These are phyloP conservation scores for Amaranthus hypochondriacus DNA, from an alignment of 148 eudicot genomes.

Conservation along the genomic window DNA sequence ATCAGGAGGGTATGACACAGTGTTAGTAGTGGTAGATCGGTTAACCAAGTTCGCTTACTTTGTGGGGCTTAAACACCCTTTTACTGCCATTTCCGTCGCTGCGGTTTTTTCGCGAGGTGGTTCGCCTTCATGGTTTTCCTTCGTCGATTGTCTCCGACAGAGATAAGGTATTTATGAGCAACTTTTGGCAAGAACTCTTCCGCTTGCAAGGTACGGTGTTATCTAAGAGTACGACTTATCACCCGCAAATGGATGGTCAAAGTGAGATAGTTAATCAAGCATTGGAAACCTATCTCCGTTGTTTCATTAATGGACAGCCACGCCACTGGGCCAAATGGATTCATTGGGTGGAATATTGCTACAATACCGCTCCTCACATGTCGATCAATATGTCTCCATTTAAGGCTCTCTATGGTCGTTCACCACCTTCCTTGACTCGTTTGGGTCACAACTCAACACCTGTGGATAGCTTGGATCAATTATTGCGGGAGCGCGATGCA, in stretches of 20 bases:
- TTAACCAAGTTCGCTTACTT: background rate
- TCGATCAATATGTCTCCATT: background rate
- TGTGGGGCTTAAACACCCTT: background rate
- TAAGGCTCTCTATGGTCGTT: background rate
- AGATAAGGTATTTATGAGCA: background rate
- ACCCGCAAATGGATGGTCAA: conserved; percentile 1
- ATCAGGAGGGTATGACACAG: background rate
- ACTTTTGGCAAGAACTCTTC: background rate
- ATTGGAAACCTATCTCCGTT: background rate
- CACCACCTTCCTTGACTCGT: background rate
- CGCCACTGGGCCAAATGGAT: background rate
- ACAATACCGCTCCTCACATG: background rate
- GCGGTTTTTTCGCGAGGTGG: background rate
- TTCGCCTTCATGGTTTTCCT: background rate
- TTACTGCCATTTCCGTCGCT: background rate
- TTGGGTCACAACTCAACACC: background rate
- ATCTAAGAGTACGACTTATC: background rate
- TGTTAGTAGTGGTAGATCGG: background rate
- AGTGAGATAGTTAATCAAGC: background rate
- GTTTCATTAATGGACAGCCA: background rate
- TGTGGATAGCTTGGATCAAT: background rate
- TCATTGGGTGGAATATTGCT: background rate
- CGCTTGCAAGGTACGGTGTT: background rate
- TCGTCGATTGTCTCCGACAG: no score
- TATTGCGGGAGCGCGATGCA: no score